These are phyloP conservation scores for Cladosporium oxysporum DNA, from an alignment of 2,329 filamentous ascomycete species.

Conservation along the genomic window DNA sequence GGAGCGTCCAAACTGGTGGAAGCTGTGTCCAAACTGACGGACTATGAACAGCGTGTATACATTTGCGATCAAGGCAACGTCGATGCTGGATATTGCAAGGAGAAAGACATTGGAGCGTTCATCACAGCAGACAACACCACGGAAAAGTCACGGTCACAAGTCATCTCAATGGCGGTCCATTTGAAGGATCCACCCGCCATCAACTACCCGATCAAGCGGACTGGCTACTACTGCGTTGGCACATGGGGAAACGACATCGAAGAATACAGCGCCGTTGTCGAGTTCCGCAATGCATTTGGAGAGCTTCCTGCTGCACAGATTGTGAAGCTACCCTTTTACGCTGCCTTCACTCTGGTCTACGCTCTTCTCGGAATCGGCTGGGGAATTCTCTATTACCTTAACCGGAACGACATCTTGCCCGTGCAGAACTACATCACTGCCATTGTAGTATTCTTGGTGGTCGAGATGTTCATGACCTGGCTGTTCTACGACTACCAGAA, in stretches of 20 bases:
- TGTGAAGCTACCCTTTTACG: slow-evolving; percentile 95
- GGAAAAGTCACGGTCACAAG: slow-evolving; percentile 66
- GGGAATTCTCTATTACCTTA: slow-evolving; percentile 93
- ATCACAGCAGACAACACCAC: slow-evolving; percentile 77
- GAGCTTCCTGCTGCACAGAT: slow-evolving; percentile 95
- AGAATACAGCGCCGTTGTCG: slow-evolving; percentile 77
- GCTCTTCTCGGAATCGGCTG: slow-evolving; percentile 84
- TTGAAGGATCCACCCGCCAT: slow-evolving; percentile 73
- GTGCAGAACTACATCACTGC: slow-evolving; percentile 99
- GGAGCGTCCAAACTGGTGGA: background rate
- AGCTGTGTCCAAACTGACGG: slow-evolving; percentile 18
- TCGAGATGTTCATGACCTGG: slow-evolving; percentile 99
- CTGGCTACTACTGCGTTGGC: slow-evolving; percentile 93
- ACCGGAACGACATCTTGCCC: slow-evolving; percentile 88
- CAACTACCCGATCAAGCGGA: slow-evolving; percentile 83
- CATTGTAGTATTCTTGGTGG: slow-evolving; percentile 87
- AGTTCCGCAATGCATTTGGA: slow-evolving; percentile 94
- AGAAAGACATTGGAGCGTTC: slow-evolving; percentile 79
- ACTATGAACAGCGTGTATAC: slow-evolving; percentile 55
- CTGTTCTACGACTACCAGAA: slow-evolving; percentile 98
- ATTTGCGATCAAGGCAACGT: slow-evolving; percentile 78
- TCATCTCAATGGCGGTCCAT: slow-evolving; percentile 79
- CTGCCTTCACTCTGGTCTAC: slow-evolving; percentile 89
- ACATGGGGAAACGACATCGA: slow-evolving; percentile 69
- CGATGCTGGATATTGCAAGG: slow-evolving; percentile 68